Evolutionary conservation across 148 eudicot species (phyloP).

Genomic region (Polygonum aviculare): DNA sequence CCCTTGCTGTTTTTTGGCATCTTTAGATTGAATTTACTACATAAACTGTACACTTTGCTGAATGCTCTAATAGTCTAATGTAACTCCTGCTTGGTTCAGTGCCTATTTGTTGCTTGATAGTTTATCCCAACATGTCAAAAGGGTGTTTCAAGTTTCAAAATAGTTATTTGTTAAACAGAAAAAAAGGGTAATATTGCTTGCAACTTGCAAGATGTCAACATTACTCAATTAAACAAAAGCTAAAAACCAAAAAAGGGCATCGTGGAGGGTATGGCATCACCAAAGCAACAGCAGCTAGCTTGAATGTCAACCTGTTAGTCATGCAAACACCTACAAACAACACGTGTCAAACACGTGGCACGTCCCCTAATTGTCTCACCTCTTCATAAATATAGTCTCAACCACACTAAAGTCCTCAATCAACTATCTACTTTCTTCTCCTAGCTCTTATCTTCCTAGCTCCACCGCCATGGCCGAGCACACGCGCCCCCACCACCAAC

Average conservation of each 20-base stretch:
- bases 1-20: neutral
- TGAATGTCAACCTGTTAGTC: slow-evolving; percentile 40
- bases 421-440: too few species aligned
- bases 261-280: neutral
- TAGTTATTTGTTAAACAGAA: too few species aligned
- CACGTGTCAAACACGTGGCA: slow-evolving; percentile 42
- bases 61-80: neutral
- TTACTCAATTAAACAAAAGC: neutral
- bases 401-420: too few species aligned
- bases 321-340: slow-evolving; percentile 34
- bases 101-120: too few species aligned
- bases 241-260: too few species aligned
- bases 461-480: slow-evolving; percentile 18
- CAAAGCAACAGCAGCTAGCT: neutral
- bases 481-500: slow-evolving; percentile 37
- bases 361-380: neutral
- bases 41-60: neutral
- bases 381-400: neutral
- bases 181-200: too few species aligned
- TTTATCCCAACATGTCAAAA: neutral
- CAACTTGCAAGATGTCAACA: neutral
- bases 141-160: neutral
- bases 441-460: too few species aligned
- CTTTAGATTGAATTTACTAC: neutral
- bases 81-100: neutral